Base-by-base conservation (phyloP, 768 basidiomycete genomes). In the Mycena crocata region DNA sequence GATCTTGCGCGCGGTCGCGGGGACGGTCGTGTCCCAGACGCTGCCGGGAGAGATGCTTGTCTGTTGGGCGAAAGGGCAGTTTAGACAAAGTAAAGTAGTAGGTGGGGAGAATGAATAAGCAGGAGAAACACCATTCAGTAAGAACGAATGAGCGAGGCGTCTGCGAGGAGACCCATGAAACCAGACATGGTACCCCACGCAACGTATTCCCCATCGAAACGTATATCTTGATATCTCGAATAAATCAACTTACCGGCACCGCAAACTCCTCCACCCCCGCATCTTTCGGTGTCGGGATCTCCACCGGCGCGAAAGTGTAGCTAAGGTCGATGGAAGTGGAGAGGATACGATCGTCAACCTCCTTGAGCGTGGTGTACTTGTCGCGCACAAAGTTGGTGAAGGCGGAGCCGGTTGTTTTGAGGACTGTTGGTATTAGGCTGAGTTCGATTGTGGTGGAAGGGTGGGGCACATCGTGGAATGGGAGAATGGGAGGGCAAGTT, bases 331-430 rank as follows among this genome's bases (percentile, higher is more conserved):
- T 82, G 6, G 93, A 87, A 2, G 97, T 98, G 21, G 92, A 93
- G 80, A 99, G 91, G 72, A 98, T 91, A 12, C 97, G 87, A 69
- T 99, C 97, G 71, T 90, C 78, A 46, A 97, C 96, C 68, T 93
- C 90, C 17, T 77, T 81, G 24, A 97, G 87, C 1, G 94, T 96
- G n/a, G 96, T 96, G 79, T 89, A 94, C 73, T 95, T 93, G 77
- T 97, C 95, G 3, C 87, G 85, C 52, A 92, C 76, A 78, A 96
- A 98, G 30, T 86, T 84, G 59, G 90, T 85, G 75, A 99, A 98
- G 0, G 91, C 87, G 0, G 94, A 95, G 15, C 94, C 96, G 5
- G 92, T 90, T 35, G 93, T 89, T 80, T 99, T 99, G 72, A 98
- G 87, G 17, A 98, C 96, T 94, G n/a, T n/a, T n/a, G n/a, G n/a